Conservation (phyloP, 2,329 filamentous ascomycete species). For the Fonsecaea nubica region DNA sequence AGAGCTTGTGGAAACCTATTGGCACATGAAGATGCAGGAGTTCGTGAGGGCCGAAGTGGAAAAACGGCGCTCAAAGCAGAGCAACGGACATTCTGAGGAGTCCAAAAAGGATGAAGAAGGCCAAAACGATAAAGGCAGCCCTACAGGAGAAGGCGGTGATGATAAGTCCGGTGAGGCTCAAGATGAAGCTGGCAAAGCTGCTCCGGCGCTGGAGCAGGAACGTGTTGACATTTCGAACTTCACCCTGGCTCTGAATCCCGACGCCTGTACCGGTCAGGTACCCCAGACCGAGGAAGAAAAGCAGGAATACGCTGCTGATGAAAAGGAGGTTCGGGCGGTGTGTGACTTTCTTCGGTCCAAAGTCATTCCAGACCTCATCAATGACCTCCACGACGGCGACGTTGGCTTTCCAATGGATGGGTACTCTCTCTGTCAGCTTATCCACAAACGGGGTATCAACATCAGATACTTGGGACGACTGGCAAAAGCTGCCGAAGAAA, state of each 20-base stretch:
- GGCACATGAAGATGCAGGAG: slow-evolving; percentile 83
- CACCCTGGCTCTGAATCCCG: slow-evolving; percentile 87
- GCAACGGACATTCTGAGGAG: slow-evolving; percentile 47
- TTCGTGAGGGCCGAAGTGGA: slow-evolving; percentile 83
- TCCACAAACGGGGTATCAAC: slow-evolving; percentile 98
- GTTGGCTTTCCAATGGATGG: slow-evolving; percentile 99
- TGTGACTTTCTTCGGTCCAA: slow-evolving; percentile 78
- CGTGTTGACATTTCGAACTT: slow-evolving; percentile 87
- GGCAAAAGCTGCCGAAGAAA: slow-evolving; percentile 69
- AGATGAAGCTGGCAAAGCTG: slow-evolving; percentile 42
- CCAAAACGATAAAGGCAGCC: slow-evolving; percentile 42
- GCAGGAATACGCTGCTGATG: slow-evolving; percentile 79
- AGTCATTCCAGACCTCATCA: slow-evolving; percentile 82
- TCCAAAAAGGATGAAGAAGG: slow-evolving; percentile 41
- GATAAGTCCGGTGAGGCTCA: slow-evolving; percentile 52
- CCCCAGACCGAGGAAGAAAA: slow-evolving; percentile 93
- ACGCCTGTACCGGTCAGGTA: slow-evolving; percentile 90
- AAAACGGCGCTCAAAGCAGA: slow-evolving; percentile 60
- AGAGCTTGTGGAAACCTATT: slow-evolving; percentile 86
- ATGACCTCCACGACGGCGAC: slow-evolving; percentile 88
- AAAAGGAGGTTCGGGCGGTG: slow-evolving; percentile 83
- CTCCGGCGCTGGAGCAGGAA: slow-evolving; percentile 59
- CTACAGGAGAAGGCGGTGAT: slow-evolving; percentile 48
- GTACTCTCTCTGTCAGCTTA: slow-evolving; percentile 81
- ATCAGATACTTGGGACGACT: slow-evolving; percentile 92